These are phyloP conservation scores for Yamadazyma diospyri DNA, from an alignment of 1,139 yeast genomes.

Conservation along the genomic window DNA sequence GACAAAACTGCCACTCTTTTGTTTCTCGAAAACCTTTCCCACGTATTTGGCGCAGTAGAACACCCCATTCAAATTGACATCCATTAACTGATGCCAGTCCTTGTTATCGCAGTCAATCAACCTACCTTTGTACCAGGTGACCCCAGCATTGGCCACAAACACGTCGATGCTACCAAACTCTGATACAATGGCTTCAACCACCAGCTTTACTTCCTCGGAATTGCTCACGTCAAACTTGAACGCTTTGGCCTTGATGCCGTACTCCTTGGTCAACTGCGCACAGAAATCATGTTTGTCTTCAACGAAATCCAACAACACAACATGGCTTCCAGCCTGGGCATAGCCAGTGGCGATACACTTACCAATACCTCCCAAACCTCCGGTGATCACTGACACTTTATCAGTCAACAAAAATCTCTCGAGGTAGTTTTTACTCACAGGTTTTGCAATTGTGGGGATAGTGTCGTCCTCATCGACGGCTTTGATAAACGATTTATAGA, in stretches of 20 bases:
- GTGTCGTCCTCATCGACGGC: constrained; percentile 19
- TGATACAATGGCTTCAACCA: constrained; percentile 49
- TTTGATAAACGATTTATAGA: constrained; percentile 19
- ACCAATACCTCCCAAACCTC: constrained; percentile 82
- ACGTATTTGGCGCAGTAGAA: constrained; percentile 57
- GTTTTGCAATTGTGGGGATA: constrained; percentile 23
- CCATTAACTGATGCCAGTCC: constrained; percentile 50
- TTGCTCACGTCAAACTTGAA: constrained; percentile 66
- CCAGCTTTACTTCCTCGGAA: constrained; percentile 51
- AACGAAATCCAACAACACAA: constrained; percentile 68
- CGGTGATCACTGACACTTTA: constrained; percentile 77
- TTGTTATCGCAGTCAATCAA: constrained; percentile 50
- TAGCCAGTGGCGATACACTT: constrained; percentile 72
- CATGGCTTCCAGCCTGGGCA: constrained; percentile 87
- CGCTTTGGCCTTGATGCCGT: constrained; percentile 60
- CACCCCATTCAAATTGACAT: constrained; percentile 54
- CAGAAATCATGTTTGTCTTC: constrained; percentile 40
- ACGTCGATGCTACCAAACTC: constrained; percentile 75
- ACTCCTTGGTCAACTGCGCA: constrained; percentile 46
- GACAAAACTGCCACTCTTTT: constrained; percentile 53
- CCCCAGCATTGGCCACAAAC: constrained; percentile 86
- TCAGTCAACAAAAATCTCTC: constrained; percentile 63
- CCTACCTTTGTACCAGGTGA: constrained; percentile 77
- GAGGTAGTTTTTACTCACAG: constrained; percentile 24
- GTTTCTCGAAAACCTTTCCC: constrained; percentile 45